These are phyloP conservation scores for Vishniacozyma victoriae DNA, from an alignment of 768 basidiomycete species.

Conservation along the genomic window DNA sequence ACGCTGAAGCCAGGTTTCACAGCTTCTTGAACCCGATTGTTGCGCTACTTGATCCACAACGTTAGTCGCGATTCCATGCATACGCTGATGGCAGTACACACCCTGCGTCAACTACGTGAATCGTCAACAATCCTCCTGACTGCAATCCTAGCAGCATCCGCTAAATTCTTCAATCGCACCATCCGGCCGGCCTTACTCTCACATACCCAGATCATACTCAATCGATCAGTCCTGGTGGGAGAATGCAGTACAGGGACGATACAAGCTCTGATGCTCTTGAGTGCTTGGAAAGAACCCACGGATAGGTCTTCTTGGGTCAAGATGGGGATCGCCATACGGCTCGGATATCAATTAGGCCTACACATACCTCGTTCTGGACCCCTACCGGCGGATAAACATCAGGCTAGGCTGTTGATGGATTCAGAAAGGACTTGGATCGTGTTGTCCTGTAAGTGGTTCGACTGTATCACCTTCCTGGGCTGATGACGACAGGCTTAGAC, in stretches of 20 bases:
- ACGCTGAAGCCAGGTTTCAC: background rate
- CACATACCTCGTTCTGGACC: slow-evolving; percentile 3
- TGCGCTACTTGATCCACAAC: slow-evolving; percentile 8
- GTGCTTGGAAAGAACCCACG: slow-evolving; percentile 15
- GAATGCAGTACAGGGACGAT: slow-evolving; percentile 2
- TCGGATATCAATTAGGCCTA: slow-evolving; percentile 12
- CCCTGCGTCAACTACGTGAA: slow-evolving; percentile 7
- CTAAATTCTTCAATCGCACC: slow-evolving; percentile 10
- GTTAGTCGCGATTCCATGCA: background rate
- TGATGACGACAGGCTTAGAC: slow-evolving; percentile 8
- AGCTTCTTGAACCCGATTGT: slow-evolving; percentile 8
- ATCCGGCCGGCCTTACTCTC: background rate
- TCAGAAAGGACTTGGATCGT: slow-evolving; percentile 9
- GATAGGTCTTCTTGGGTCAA: slow-evolving; percentile 18
- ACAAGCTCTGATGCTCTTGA: slow-evolving; percentile 12
- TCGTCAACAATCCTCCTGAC: slow-evolving; percentile 14
- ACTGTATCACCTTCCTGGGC: background rate
- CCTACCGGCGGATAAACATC: slow-evolving; percentile 3
- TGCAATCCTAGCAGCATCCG: slow-evolving; percentile 6
- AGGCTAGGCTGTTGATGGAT: slow-evolving; percentile 9
- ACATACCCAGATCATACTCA: slow-evolving; percentile 12
- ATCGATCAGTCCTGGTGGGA: slow-evolving; percentile 6
- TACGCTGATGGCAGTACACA: slow-evolving; percentile 10
- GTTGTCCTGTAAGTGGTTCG: background rate
- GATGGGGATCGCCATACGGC: slow-evolving; percentile 12